Conservation (phyloP, 495 filamentous ascomycete genomes). For the Aspergillus nanangensis region DNA sequence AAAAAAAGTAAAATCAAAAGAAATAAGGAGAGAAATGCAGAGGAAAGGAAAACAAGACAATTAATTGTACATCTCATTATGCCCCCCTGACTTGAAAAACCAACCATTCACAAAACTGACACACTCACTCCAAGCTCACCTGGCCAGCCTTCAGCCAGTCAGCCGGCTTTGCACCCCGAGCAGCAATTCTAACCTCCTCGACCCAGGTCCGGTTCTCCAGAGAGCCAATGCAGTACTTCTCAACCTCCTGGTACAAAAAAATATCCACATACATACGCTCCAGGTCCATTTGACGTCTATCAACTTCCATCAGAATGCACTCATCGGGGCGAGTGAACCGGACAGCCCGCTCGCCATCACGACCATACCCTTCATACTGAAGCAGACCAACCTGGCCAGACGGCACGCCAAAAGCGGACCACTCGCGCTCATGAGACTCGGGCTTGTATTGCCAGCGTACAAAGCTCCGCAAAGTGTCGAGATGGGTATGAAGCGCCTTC, state of each 20-base stretch:
- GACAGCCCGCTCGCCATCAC: constrained; percentile 9
- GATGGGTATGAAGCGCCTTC: constrained; percentile 23
- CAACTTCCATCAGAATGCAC: constrained; percentile 46
- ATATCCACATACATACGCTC: constrained; percentile 39
- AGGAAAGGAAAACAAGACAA: too few relatives aligned
- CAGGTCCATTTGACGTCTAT: constrained; percentile 41
- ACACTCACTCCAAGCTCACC: too few relatives aligned
- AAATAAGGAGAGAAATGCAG: too few relatives aligned
- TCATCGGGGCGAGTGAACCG: constrained; percentile 53
- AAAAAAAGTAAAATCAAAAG: too few relatives aligned
- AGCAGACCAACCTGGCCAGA: constrained; percentile 40
- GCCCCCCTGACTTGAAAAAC: too few relatives aligned
- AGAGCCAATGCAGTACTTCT: neutral
- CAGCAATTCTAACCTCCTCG: constrained; percentile 6
- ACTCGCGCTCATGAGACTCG: neutral
- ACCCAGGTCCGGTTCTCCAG: constrained; percentile 2
- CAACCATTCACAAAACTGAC: too few relatives aligned
- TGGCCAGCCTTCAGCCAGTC: too few relatives aligned
- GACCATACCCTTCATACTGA: constrained; percentile 50
- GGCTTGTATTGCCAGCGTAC: constrained; percentile 30
- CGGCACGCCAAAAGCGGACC: constrained; percentile 43
- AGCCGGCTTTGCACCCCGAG: too few relatives aligned
- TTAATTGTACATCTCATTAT: too few relatives aligned
- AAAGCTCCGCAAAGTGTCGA: constrained; percentile 43
- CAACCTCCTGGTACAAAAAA: constrained; percentile 22